These are phyloP conservation scores for Protomyces gravidus DNA, from an alignment of 1,139 yeast species.

Conservation along the genomic window DNA sequence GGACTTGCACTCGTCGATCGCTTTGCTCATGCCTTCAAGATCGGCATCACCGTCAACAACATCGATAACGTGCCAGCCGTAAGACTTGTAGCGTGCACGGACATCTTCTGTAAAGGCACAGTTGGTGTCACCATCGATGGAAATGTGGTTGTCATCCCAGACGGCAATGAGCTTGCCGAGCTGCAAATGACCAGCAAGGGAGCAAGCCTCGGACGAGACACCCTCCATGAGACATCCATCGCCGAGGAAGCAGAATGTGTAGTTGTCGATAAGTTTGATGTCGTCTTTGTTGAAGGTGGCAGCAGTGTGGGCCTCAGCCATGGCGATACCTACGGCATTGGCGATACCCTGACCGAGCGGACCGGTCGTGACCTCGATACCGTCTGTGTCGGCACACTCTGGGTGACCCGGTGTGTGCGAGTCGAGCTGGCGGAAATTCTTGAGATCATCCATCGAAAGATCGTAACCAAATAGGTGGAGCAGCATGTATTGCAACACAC, in stretches of 20 bases:
- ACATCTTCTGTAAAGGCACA: constrained; percentile 96
- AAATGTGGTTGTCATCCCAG: constrained; percentile 96
- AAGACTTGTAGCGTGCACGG: constrained; percentile 74
- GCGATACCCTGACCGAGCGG: constrained; percentile 98
- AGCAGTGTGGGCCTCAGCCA: constrained; percentile 88
- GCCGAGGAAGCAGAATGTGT: constrained; percentile 80
- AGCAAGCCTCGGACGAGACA: constrained; percentile 88
- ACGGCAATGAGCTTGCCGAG: constrained; percentile 90
- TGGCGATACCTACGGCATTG: constrained; percentile 95
- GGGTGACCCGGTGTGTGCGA: constrained; percentile 99
- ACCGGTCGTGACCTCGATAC: constrained; percentile 97
- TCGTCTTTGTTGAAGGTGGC: constrained; percentile 92
- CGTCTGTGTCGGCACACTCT: constrained; percentile 70
- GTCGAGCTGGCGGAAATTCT: constrained; percentile 81
- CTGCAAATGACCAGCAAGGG: constrained; percentile 94
- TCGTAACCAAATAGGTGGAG: constrained; percentile 83
- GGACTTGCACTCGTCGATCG: constrained; percentile 53
- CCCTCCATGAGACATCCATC: constrained; percentile 99
- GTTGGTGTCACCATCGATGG: constrained; percentile 91
- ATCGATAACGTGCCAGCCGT: constrained; percentile 87
- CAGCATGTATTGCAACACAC: constrained; percentile 82
- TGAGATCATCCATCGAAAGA: constrained; percentile 77
- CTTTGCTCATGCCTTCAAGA: constrained; percentile 64
- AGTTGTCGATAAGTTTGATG: constrained; percentile 63
- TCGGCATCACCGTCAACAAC: constrained; percentile 82